Conservation (phyloP, 164 flowering plant species). For the Vitis cinerea region DNA sequence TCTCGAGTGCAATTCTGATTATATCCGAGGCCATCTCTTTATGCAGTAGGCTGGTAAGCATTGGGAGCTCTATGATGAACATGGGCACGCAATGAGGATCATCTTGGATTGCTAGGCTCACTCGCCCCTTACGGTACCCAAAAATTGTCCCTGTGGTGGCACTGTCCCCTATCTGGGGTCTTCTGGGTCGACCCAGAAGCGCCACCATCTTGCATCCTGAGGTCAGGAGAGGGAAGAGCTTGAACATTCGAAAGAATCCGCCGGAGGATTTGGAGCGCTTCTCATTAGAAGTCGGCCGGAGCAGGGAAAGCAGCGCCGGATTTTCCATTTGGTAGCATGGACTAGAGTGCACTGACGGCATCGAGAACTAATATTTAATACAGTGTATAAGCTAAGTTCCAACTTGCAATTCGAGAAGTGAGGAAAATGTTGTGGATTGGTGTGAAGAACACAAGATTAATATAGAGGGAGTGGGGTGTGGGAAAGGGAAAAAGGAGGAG, state of each 20-base stretch:
- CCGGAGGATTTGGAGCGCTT: constrained; percentile 32
- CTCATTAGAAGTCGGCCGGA: constrained; percentile 37
- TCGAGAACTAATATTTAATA: neutral
- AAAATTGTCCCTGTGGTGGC: constrained; percentile 68
- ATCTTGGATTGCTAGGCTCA: constrained; percentile 69
- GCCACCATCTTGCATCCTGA: constrained; percentile 90
- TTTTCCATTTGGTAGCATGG: constrained; percentile 60
- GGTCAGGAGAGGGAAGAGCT: constrained; percentile 70
- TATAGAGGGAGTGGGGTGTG: constrained; percentile 9
- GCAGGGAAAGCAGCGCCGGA: constrained; percentile 50
- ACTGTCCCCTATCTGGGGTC: constrained; percentile 41
- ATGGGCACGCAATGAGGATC: constrained; percentile 61
- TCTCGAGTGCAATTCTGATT: constrained; percentile 72
- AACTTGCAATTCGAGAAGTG: no score
- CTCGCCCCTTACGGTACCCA: constrained; percentile 68
- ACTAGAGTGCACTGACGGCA: constrained; percentile 37
- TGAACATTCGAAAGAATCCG: constrained; percentile 70
- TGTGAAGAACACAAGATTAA: neutral
- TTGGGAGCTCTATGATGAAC: constrained; percentile 76
- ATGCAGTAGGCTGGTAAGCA: constrained; percentile 50
- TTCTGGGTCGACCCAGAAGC: constrained; percentile 56
- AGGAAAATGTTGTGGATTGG: no score
- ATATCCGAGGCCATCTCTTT: constrained; percentile 73
- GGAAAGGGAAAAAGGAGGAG: constrained; percentile 1
- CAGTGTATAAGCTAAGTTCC: no score